Conservation (phyloP, 2,329 filamentous ascomycete genomes). For the Clonostachys byssicola region DNA sequence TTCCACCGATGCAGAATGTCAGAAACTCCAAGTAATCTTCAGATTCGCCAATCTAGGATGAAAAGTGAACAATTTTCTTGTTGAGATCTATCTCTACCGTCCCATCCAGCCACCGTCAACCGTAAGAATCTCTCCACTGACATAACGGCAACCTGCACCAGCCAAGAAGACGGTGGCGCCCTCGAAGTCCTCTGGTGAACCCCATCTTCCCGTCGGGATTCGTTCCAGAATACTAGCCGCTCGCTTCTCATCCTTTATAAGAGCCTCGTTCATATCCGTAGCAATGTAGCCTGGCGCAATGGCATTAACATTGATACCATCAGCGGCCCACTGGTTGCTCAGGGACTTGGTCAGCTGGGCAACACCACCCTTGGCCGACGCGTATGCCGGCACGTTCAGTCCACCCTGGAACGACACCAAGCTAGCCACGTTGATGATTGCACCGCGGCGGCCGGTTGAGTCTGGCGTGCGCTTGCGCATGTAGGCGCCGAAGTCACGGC, state of each 20-base stretch:
- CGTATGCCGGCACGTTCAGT: constrained; percentile 76
- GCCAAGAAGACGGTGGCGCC: constrained; percentile 70
- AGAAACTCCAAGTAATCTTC: too few species aligned
- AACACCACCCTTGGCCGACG: constrained; percentile 74
- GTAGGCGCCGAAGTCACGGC: constrained; percentile 67
- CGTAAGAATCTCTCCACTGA: constrained; percentile 70
- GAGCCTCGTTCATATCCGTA: constrained; percentile 79
- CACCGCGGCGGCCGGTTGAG: constrained; percentile 47
- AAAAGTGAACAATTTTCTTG: too few species aligned
- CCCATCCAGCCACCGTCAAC: constrained; percentile 92
- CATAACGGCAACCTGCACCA: constrained; percentile 66
- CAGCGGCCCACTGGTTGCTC: constrained; percentile 71
- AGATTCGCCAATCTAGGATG: too few species aligned
- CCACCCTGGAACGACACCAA: constrained; percentile 77
- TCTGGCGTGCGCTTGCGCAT: constrained; percentile 53
- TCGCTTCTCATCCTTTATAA: constrained; percentile 64
- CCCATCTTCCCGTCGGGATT: constrained; percentile 78
- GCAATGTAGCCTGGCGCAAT: constrained; percentile 80
- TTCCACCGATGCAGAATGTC: too few species aligned
- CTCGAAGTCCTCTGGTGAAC: constrained; percentile 75
- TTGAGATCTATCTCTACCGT: constrained; percentile 36
- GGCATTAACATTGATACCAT: constrained; percentile 74
- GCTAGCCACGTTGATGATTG: constrained; percentile 76
- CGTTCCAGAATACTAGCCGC: constrained; percentile 66
- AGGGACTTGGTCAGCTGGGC: constrained; percentile 74